These are phyloP conservation scores for Xylariaceae sp. DNA, from an alignment of 2,329 filamentous ascomycete species.

Conservation along the genomic window DNA sequence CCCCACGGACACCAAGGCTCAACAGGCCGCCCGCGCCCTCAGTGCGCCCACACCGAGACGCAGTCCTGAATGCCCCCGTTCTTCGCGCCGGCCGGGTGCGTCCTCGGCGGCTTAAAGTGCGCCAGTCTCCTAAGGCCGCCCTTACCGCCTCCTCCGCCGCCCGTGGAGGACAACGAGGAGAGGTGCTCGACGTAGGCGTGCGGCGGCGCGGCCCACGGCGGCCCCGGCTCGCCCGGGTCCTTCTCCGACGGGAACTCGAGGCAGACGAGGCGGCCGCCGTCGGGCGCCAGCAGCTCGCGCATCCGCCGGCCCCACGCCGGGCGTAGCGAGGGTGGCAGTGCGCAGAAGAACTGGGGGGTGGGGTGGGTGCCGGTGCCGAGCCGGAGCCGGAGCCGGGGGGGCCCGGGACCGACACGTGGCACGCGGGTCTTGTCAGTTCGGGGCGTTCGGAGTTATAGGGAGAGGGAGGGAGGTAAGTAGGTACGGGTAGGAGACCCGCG, in stretches of 20 bases:
- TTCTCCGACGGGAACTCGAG: constrained; percentile 76
- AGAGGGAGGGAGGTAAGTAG: too few species aligned
- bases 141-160: constrained; percentile 41
- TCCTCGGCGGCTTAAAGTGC: constrained; percentile 42
- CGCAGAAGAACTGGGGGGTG: constrained; percentile 49
- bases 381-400: too few species aligned
- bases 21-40: too few species aligned
- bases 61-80: constrained; percentile 34
- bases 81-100: constrained; percentile 35
- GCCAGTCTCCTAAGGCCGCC: constrained; percentile 36
- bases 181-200: constrained; percentile 67
- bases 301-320: constrained; percentile 47
- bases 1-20: too few species aligned
- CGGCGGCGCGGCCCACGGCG: constrained; percentile 64
- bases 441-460: too few species aligned
- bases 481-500: too few species aligned
- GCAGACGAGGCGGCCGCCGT: constrained; percentile 47
- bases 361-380: too few species aligned
- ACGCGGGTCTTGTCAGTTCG: too few species aligned
- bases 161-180: constrained; percentile 58
- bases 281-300: constrained; percentile 37
- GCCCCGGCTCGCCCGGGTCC: constrained; percentile 55
- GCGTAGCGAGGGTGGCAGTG: constrained; percentile 46
- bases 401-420: too few species aligned
- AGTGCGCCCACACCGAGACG: constrained; percentile 42